Base-by-base conservation (phyloP, 208 protist genomes). In the Porcisia hertigi region DNA sequence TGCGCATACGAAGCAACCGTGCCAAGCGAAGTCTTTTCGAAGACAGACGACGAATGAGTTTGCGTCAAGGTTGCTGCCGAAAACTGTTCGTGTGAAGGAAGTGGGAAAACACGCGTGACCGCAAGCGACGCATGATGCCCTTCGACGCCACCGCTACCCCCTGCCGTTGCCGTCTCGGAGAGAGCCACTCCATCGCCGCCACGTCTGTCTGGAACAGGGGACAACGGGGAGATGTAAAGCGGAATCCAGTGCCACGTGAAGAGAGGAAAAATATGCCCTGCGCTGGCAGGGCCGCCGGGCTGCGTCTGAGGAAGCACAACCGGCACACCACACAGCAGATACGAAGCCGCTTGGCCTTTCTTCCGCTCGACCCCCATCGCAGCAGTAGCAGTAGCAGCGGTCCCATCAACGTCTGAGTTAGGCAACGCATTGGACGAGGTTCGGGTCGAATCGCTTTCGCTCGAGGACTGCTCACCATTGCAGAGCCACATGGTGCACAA, bases 191-290 rank as follows among this genome's bases (percentile, higher is more conserved):
- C 58, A 39, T 6, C 30, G 1, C 23, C 25, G 58, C 58, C 23
- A 16, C 7, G 25, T 18, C 9, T n/a, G 12, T n/a, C 25, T 30
- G 63, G 41, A 67, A 36, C 63, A 34, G 41, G 41, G 41, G 39
- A 4, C 49, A 49, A 36, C 23, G 66, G 25, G 47, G 66, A 7
- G 11, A 57, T 20, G 47, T 57, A 41, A 20, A 71, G 43, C 47
- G 66, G 66, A 39, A 71, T 71, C 66, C 66, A 71, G 23, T 71
- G 66, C 66, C 66, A 71, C 30, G 66, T 57, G 47, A 57, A 53
- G 47, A 20, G 25, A 25, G 43, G n/a, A 23, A 3, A 71, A 49
- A 1, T 11, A 18, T 7, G 47, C 30, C n/a, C 2, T 41, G 23
- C 30, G 25, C 43, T 49, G 25, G 66, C 66, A 57, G 66, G 0